phyloP scores from a whole-genome alignment of 2,329 filamentous ascomycete genomes.

The Exophiala aquamarina region DNA sequence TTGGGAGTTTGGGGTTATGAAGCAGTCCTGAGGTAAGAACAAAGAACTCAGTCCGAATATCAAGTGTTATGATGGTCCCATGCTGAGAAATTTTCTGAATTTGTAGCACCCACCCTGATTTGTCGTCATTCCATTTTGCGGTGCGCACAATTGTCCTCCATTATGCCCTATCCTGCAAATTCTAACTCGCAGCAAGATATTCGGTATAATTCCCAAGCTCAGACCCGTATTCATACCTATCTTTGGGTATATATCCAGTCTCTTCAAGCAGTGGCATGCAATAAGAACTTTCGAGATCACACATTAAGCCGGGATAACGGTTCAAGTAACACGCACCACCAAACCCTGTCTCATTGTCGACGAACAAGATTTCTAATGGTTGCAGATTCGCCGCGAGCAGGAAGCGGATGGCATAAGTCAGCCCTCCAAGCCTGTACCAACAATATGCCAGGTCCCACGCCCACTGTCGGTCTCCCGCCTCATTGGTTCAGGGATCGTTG shows the following conservation, averaged over 20 bases:
- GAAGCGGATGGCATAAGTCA: constrained; percentile 10
- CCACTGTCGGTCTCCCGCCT: no score
- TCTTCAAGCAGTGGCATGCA: constrained; percentile 62
- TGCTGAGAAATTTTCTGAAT: not conserved
- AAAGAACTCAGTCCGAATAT: constrained; percentile 6
- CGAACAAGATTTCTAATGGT: constrained; percentile 7
- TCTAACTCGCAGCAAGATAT: constrained; percentile 4
- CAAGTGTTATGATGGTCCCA: not conserved
- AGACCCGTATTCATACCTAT: constrained; percentile 40
- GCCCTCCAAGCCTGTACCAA: constrained; percentile 23
- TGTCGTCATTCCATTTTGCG: constrained; percentile 8
- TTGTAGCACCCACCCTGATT: constrained; percentile 7
- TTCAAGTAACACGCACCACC: constrained; percentile 50
- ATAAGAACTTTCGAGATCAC: constrained; percentile 59
- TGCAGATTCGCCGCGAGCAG: constrained; percentile 1
- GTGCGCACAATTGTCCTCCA: constrained; percentile 2
- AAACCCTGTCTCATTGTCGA: constrained; percentile 41
- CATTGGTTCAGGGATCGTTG: no score
- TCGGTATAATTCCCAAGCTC: constrained; percentile 50
- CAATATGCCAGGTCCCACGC: constrained; percentile 9
- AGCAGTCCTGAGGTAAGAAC: constrained; percentile 3
- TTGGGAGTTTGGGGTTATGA: constrained; percentile 38
- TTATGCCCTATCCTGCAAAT: constrained; percentile 5
- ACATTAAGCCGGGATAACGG: constrained; percentile 50
- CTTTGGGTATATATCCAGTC: constrained; percentile 57